These are phyloP conservation scores for Orbilia quercus DNA, from an alignment of 2,329 filamentous ascomycete species.

Conservation along the genomic window DNA sequence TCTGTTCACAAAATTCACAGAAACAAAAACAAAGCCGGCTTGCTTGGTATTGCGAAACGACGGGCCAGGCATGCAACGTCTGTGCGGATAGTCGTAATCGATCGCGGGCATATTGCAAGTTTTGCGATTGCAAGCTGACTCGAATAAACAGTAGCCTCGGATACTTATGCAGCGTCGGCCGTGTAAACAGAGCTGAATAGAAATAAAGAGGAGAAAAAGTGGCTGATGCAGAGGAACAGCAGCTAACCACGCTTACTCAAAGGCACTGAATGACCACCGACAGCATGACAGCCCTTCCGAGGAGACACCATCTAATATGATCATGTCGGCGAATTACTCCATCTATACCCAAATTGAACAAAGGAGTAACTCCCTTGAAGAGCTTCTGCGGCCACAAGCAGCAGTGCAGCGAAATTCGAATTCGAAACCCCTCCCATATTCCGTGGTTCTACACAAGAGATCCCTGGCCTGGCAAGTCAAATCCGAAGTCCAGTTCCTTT, in stretches of 20 bases:
- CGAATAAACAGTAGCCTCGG: neutral
- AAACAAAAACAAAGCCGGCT: neutral
- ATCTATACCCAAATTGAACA: slow-evolving; percentile 4
- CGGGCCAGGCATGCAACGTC: slow-evolving; percentile 37
- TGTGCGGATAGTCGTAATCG: slow-evolving; percentile 26
- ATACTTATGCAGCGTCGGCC: slow-evolving; percentile 21
- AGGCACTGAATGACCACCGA: slow-evolving; percentile 22
- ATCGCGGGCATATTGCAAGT: slow-evolving; percentile 2
- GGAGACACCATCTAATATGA: neutral
- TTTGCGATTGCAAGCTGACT: slow-evolving; percentile 21
- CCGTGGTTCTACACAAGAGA: slow-evolving; percentile 41
- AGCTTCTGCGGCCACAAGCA: neutral
- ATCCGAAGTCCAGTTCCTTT: slow-evolving; percentile 41
- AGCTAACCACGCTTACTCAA: slow-evolving; percentile 3
- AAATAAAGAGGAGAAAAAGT: too few species aligned
- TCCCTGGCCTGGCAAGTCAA: slow-evolving; percentile 29
- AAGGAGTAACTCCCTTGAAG: slow-evolving; percentile 8
- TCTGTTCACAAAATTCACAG: too few species aligned
- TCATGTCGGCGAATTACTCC: neutral
- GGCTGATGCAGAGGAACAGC: slow-evolving; percentile 32
- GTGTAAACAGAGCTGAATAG: too few species aligned
- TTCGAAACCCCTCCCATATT: slow-evolving; percentile 27
- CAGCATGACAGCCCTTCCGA: neutral
- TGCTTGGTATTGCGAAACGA: slow-evolving; percentile 34
- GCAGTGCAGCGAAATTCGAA: too few species aligned